phyloP scores from a whole-genome alignment of 164 flowering plant genomes.

The Aristolochia fimbriata region DNA sequence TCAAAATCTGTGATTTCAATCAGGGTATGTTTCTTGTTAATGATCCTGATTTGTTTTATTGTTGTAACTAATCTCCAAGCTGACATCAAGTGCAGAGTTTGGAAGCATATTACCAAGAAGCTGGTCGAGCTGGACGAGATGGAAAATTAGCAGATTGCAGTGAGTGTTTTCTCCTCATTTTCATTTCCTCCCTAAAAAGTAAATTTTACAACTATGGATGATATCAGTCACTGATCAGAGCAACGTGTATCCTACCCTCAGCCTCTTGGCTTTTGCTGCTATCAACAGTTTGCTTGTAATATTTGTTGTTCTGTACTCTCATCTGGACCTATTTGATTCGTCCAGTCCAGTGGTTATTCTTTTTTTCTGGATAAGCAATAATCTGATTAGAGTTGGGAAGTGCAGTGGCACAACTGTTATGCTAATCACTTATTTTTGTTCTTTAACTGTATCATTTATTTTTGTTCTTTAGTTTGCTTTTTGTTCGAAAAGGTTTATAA shows the following conservation, averaged over 20 bases:
- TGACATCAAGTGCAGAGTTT: constrained; percentile 39
- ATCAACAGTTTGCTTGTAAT: neutral
- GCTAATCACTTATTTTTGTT: too few species aligned
- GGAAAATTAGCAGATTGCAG: constrained; percentile 83
- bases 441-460: neutral
- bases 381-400: too few species aligned
- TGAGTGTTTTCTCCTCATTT: constrained; percentile 18
- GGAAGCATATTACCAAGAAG: constrained; percentile 98
- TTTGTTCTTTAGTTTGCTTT: neutral
- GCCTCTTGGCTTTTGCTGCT: too few species aligned
- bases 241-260: too few species aligned
- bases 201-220: too few species aligned
- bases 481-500: constrained; percentile 3
- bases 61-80: neutral
- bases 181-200: too few species aligned
- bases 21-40: neutral
- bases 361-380: too few species aligned
- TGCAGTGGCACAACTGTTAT: too few species aligned
- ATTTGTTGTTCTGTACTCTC: neutral
- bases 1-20: neutral
- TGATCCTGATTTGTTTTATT: neutral
- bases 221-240: too few species aligned
- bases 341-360: too few species aligned
- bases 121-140: constrained; percentile 98
- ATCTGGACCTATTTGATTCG: neutral